Conservation (phyloP, 805 yeast species). For the Saccharomyces paradoxus region DNA sequence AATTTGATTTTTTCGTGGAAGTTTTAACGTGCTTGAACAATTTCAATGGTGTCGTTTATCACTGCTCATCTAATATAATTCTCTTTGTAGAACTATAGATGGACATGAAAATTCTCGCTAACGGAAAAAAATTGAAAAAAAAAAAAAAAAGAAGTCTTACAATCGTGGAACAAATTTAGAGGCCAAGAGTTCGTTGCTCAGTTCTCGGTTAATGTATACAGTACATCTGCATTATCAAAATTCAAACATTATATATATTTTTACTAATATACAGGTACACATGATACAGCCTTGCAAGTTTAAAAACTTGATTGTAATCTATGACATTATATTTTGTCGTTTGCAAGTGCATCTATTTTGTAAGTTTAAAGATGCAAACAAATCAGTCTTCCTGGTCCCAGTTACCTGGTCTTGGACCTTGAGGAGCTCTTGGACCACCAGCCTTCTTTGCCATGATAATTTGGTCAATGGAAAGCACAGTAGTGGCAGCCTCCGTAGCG, state of each 20-base stretch:
- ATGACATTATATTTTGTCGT: not conserved
- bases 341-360: not conserved
- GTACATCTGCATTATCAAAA: not conserved
- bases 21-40: not conserved
- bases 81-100: not conserved
- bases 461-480: slow-evolving; percentile 75
- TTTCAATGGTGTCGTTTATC: too few relatives aligned
- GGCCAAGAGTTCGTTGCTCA: not conserved
- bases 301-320: not conserved
- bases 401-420: slow-evolving; percentile 80
- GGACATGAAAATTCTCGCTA: not conserved
- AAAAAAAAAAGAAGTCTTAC: not conserved
- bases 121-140: not conserved
- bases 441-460: slow-evolving; percentile 98
- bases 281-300: not conserved
- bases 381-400: slow-evolving; percentile 87
- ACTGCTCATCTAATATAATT: not conserved
- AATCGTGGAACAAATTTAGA: not conserved
- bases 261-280: not conserved
- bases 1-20: not conserved
- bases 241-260: not conserved
- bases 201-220: not conserved
- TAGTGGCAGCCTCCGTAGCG: slow-evolving; percentile 92
- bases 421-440: slow-evolving; percentile 91
- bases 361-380: not conserved